Percentiles rank a stretch among this genome's conserved stretches.
These are phyloP conservation scores for Paecilomyces sp. DNA, from an alignment of 2,329 filamentous ascomycete species.

Conservation along the genomic window DNA sequence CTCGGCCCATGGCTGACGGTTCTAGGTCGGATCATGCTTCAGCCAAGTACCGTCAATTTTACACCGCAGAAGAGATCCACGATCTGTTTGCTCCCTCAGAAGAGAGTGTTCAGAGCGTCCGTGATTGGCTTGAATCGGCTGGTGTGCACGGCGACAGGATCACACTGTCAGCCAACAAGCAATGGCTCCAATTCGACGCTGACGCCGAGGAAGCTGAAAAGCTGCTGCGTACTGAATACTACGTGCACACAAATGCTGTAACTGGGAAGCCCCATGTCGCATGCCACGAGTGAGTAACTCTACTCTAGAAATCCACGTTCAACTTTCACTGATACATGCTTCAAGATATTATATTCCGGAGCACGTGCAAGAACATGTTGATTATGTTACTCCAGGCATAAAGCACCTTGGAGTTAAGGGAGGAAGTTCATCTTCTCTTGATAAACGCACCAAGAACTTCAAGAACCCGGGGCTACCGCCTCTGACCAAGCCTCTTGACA, in stretches of 20 bases:
- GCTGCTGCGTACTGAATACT: slow-evolving; percentile 33
- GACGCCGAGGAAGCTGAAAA: slow-evolving; percentile 29
- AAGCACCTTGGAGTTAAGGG: slow-evolving; percentile 22
- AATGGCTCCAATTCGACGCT: slow-evolving; percentile 36
- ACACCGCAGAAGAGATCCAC: slow-evolving; percentile 23
- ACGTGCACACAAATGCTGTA: slow-evolving; percentile 26
- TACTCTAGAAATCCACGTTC: background rate
- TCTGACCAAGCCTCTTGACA: slow-evolving; percentile 16
- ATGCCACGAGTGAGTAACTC: slow-evolving; percentile 29
- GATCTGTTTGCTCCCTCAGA: slow-evolving; percentile 28
- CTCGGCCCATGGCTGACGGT: background rate
- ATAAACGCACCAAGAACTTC: slow-evolving; percentile 17
- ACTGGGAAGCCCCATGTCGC: slow-evolving; percentile 27
- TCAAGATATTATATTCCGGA: slow-evolving; percentile 21
- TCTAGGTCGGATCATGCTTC: slow-evolving; percentile 30
- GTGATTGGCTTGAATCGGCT: slow-evolving; percentile 18
- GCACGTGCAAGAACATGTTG: slow-evolving; percentile 21
- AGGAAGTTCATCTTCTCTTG: slow-evolving; percentile 6
- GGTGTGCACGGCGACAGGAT: slow-evolving; percentile 18
- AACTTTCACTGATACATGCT: background rate
- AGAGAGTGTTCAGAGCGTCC: slow-evolving; percentile 20
- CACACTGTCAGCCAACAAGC: slow-evolving; percentile 22
- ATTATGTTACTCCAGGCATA: slow-evolving; percentile 27
- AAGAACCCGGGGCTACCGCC: slow-evolving; percentile 11
- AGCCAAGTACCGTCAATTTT: slow-evolving; percentile 26